Percentiles rank a stretch among this genome's conserved stretches.
These are phyloP conservation scores for Cystobasidium onofrii DNA, from an alignment of 768 basidiomycete genomes.

Conservation along the genomic window DNA sequence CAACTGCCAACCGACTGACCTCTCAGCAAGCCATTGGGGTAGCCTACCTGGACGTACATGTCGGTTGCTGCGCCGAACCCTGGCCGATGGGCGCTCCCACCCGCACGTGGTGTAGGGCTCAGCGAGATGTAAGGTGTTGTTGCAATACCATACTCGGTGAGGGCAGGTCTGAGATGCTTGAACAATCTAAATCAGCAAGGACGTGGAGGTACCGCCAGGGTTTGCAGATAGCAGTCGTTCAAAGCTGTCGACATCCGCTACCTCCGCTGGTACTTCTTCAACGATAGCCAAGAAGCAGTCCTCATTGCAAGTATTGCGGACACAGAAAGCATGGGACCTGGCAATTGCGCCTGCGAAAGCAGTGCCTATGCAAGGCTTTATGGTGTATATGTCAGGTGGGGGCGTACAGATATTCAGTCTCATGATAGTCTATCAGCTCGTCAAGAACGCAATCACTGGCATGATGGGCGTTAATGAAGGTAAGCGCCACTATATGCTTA, in stretches of 20 bases:
- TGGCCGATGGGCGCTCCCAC: neutral
- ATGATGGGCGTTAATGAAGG: slow-evolving; percentile 38
- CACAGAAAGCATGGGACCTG: slow-evolving; percentile 38
- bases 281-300: slow-evolving; percentile 16
- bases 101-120: neutral
- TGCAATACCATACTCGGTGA: neutral
- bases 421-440: slow-evolving; percentile 40
- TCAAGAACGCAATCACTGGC: slow-evolving; percentile 39
- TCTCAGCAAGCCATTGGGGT: too few relatives aligned
- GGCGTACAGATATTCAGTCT: slow-evolving; percentile 42
- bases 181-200: neutral
- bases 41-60: neutral
- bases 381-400: slow-evolving; percentile 43
- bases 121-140: neutral
- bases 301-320: slow-evolving; percentile 32
- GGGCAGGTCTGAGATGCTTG: neutral
- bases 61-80: neutral
- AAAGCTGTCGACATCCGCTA: neutral
- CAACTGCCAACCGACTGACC: neutral
- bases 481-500: slow-evolving; percentile 1
- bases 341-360: slow-evolving; percentile 41
- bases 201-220: neutral
- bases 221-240: neutral
- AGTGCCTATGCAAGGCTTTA: slow-evolving; percentile 44
- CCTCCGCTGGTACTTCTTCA: neutral